These are phyloP conservation scores for Luzula sylvatica DNA, from an alignment of 176 grass and related monocot species.

Conservation along the genomic window DNA sequence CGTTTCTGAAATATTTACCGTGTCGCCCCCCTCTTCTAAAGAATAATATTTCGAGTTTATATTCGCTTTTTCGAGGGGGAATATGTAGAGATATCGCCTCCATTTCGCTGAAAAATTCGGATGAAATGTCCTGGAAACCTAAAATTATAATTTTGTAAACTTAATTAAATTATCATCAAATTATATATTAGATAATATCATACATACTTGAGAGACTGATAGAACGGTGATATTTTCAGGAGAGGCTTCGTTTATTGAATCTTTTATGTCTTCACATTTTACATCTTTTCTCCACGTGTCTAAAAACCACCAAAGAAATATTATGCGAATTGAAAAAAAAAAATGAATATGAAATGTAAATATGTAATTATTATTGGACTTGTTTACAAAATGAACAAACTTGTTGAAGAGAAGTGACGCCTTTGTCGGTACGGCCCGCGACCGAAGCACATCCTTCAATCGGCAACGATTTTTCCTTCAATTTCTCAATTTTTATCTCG, in stretches of 20 bases:
- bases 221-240: constrained; percentile 50
- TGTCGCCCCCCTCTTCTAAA: constrained; percentile 6
- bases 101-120: constrained; percentile 96
- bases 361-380: constrained; percentile 32
- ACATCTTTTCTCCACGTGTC: constrained; percentile 97
- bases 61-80: constrained; percentile 52
- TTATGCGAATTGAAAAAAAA: constrained; percentile 4
- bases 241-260: constrained; percentile 39
- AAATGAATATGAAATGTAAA: background rate
- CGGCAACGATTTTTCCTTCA: constrained; percentile 68
- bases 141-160: constrained; percentile 4
- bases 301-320: constrained; percentile 20
- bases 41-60: constrained; percentile 1
- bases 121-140: constrained; percentile 85
- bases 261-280: constrained; percentile 40
- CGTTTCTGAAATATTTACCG: background rate
- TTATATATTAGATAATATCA: no score
- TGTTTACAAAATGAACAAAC: constrained; percentile 99
- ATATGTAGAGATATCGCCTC: constrained; percentile 86
- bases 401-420: constrained; percentile 96
- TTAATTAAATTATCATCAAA: background rate
- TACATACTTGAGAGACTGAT: constrained; percentile 52
- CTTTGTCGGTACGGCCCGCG: constrained; percentile 91
- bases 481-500: constrained; percentile 65
- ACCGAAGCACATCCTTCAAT: constrained; percentile 71